Percentiles rank a stretch among this genome's conserved stretches.
phyloP scores from a whole-genome alignment of 2,329 filamentous ascomycete genomes.

The Zymoseptoria pseudotritici region DNA sequence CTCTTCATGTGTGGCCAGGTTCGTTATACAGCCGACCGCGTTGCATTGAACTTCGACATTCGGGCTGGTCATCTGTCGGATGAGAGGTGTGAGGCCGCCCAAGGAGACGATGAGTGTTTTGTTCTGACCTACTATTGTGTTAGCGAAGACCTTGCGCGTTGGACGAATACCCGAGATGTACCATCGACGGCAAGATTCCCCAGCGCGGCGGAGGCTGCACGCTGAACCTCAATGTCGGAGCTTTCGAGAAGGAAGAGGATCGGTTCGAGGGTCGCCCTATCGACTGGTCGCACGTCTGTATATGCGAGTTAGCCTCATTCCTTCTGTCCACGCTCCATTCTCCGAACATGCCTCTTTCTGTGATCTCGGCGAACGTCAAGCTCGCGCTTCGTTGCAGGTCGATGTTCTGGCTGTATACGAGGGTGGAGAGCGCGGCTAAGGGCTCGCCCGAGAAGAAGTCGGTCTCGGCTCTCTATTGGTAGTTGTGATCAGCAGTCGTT shows the following conservation, averaged over 20 bases:
- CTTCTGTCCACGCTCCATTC: background rate
- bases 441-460: conserved; percentile 98
- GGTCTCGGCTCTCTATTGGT: conserved; percentile 74
- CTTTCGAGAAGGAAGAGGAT: conserved; percentile 94
- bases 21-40: conserved; percentile 97
- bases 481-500: background rate
- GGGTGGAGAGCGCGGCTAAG: conserved; percentile 82
- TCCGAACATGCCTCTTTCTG: conserved; percentile 69
- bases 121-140: conserved; percentile 71
- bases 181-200: conserved; percentile 97
- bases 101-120: conserved; percentile 94
- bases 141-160: conserved; percentile 81
- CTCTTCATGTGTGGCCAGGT: conserved; percentile 94
- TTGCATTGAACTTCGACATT: conserved; percentile 99
- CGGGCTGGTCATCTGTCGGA: conserved; percentile 94
- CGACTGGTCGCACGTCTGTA: conserved; percentile 90
- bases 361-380: conserved; percentile 97
- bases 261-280: conserved; percentile 87
- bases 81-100: conserved; percentile 81
- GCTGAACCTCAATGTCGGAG: conserved; percentile 91
- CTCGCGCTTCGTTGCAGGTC: conserved; percentile 95
- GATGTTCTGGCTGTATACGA: conserved; percentile 98
- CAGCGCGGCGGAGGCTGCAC: conserved; percentile 89
- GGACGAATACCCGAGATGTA: conserved; percentile 70
- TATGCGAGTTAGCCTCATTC: conserved; percentile 8